Evolutionary conservation across 495 filamentous ascomycete genomes (phyloP), one percentile per base, ranked within the genome.

Genomic region (Amniculicola lignicola): DNA sequence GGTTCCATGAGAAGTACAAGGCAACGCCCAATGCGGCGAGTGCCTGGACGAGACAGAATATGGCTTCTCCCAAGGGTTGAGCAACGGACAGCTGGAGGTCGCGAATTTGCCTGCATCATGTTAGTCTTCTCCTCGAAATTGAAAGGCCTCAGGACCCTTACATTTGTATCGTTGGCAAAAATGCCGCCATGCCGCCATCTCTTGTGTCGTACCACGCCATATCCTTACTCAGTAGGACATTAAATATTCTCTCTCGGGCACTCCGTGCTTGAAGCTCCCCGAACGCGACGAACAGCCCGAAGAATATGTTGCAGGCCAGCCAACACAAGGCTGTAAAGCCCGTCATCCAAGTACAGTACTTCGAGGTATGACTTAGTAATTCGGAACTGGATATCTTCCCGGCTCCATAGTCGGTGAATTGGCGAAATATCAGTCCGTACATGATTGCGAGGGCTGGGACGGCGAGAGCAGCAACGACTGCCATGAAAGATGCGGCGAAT

Each of bases 41-140:
- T 1, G 80, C 75, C 31, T 82, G 80, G 19, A 84, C 76, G 1
- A 79, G 62, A 46, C 85, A 81, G 52, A 85, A 80, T 16, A 86
- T 53, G 1, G 84, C 62, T 51, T 84, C 80, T 1, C 89, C 91
- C 0, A 97, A 70, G 0, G 86, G 86, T 54, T 89, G 84, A 0
- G 90, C 90, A 1, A 83, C 83, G 0, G 88, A 87, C 16, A 80
- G 75, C 62, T 96, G 89, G 18, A 98, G 74, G 48, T 96, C 93
- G 54, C 86, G 79, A 16, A 86, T 82, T 62, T 95, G 82, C 14
- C 91, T 96, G 40, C 14, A 19, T n/a, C n/a, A 35, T 18, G 24
- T 31, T 22, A 60, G 51, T 25, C 14, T 16, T 29, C 16, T 12
- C 12, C 10, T 50, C 16, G n/a, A n/a, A n/a, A n/a, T 14, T 11